Base-by-base conservation (phyloP, 2,329 filamentous ascomycete species). In the Colletotrichum orchidophilum region DNA sequence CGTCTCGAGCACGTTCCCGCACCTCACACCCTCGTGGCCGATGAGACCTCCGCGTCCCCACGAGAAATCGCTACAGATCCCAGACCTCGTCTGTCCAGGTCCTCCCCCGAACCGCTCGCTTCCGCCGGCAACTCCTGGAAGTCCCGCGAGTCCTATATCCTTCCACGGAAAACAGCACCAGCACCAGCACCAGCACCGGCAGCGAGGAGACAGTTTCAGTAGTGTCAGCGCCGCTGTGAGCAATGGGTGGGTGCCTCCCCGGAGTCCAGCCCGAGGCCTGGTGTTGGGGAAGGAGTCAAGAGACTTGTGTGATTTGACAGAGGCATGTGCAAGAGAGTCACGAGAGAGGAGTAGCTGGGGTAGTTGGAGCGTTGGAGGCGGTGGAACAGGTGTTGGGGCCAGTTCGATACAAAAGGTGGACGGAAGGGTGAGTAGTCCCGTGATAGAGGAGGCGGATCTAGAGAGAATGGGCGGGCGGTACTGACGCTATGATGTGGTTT, bases 51-150 rank as follows among this genome's bases (percentile, higher is more conserved):
- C 78, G 1, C 77, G 82, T 1, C 80, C 81, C 1, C 80, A 82
- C 57, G 80, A 82, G 24, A 67, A 71, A 3, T 77, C 78, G 3
- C 76, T 83, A 5, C 79, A 81, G 72, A 81, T 83, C 6, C 80
- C 82, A 0, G 80, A 80, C 29, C 74, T 79, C 1, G 75, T 78
- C 78, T 3, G 78, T 75, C 26, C 82, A 24, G 83, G 85, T 0
- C 85, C 86, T 0, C 85, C 85, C 0, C 86, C 86, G 0, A 83
- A 73, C 5, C 78, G 81, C n/a, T 83, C 83, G 3, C 80, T 87
- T 3, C 84, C 84, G 0, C 74, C 75, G 1, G 78, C 79, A 6
- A 80, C 80, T 0, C 73, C 75, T 6, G 50, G 64, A 8, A 70
- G 42, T 13, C 70, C 72, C 26, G n/a, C 53, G 1, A 60, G 27